A percentile compares a stretch with the other conserved stretches of the same genome.
phyloP scores from a whole-genome alignment of 208 protist species.

The Leishmania tropica region DNA sequence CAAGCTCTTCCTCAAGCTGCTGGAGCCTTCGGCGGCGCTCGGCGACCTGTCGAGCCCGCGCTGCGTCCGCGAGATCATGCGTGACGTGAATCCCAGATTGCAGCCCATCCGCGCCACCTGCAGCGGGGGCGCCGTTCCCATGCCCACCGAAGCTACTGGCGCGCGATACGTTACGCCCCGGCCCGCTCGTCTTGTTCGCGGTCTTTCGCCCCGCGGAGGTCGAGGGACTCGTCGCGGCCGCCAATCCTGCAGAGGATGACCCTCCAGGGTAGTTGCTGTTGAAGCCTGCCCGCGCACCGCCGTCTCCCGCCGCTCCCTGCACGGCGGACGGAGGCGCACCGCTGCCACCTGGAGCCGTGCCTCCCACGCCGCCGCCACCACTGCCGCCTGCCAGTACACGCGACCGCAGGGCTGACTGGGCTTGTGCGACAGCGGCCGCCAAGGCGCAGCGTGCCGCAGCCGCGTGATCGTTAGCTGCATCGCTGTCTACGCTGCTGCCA shows the following conservation, averaged over 20 bases:
- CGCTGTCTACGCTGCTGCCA: constrained; percentile 2
- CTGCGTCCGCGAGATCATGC: constrained; percentile 30
- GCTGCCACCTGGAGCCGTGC: neutral
- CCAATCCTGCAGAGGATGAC: neutral
- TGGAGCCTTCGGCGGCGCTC: constrained; percentile 17
- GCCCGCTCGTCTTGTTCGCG: neutral
- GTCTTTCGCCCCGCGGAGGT: constrained; percentile 4
- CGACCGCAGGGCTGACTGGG: constrained; percentile 26
- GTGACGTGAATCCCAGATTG: constrained; percentile 1
- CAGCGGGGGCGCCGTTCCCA: neutral
- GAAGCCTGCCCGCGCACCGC: neutral
- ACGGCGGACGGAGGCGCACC: neutral
- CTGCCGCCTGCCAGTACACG: constrained; percentile 13
- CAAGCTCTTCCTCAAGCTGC: constrained; percentile 46
- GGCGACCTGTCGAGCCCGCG: constrained; percentile 19
- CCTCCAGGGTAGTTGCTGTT: constrained; percentile 8
- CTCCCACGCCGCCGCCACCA: constrained; percentile 1
- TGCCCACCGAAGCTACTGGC: neutral
- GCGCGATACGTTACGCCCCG: neutral
- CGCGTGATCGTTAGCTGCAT: neutral
- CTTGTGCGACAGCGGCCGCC: constrained; percentile 26
- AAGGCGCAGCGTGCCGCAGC: constrained; percentile 13
- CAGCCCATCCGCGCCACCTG: neutral
- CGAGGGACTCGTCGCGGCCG: constrained; percentile 1
- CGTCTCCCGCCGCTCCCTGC: neutral